These are phyloP conservation scores for Pachysolen tannophilus DNA, from an alignment of 805 yeast species.

Conservation along the genomic window DNA sequence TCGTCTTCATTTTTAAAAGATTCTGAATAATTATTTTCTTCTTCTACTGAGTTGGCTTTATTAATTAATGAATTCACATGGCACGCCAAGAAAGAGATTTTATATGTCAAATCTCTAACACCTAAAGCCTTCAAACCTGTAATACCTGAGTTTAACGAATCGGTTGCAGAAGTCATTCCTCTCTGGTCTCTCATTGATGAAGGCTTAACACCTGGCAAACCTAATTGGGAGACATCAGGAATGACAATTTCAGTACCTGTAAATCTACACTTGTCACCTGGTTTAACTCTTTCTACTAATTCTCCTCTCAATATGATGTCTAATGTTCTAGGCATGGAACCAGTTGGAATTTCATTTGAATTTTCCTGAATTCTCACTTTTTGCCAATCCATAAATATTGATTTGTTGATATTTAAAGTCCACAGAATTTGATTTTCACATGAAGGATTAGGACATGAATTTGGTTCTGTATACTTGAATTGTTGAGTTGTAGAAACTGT, in stretches of 20 bases:
- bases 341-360: constrained; percentile 94
- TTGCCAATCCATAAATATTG: constrained; percentile 94
- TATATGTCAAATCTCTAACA: constrained; percentile 88
- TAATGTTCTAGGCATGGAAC: constrained; percentile 96
- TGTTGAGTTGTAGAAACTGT: constrained; percentile 87
- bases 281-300: constrained; percentile 90
- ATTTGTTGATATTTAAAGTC: constrained; percentile 76
- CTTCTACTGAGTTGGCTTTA: constrained; percentile 18
- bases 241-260: constrained; percentile 93
- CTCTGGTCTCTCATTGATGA: constrained; percentile 62
- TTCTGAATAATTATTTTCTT: constrained; percentile 22
- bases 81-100: constrained; percentile 84
- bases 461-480: constrained; percentile 92
- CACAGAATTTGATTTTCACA: constrained; percentile 84
- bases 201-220: constrained; percentile 92
- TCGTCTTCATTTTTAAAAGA: constrained; percentile 28
- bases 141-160: constrained; percentile 77
- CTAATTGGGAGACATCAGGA: constrained; percentile 90
- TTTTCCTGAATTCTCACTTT: constrained; percentile 92
- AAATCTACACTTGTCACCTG: constrained; percentile 92
- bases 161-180: constrained; percentile 43
- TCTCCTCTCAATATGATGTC: constrained; percentile 93
- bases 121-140: constrained; percentile 88
- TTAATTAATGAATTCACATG: constrained; percentile 66
- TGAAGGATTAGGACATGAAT: constrained; percentile 78